Evolutionary conservation across 75 land plant species (phyloP), one percentile per base, ranked within the genome.

Genomic region (Picea glauca): DNA sequence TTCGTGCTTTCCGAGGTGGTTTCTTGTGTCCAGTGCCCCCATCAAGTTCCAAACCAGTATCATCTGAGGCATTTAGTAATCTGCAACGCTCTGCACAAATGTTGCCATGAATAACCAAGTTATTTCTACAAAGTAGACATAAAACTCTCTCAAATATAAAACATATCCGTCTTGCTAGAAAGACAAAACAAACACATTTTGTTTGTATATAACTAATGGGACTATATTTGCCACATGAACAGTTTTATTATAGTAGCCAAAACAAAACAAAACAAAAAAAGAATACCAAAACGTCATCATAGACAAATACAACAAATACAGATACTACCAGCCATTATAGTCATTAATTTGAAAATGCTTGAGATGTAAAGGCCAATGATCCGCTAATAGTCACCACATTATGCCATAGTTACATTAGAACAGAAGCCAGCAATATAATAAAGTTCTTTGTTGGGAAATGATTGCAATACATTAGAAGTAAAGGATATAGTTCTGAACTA

Each of bases 1-100:
- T 92, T 79, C 90, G 78, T 40, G 84, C 92, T 77, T 88, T 92
- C 46, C 87, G 84, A 73, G 85, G 88, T 79, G 88, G 90, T 76
- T 87, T 90, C 78, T 85, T 92, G 58, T 84, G 85, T 76, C 85
- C 85, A 80, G 78, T 65, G 76, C 87, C 85, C 23, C 90, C 84
- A 76, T 92, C 82, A 84, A 77, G 58, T 40, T 88, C 92, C 58
- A 79, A 23, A 60, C 77, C 38, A 46, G 63, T 67, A 58, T 90
- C 90, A 75, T 84, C 89, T 84, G 81, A 72, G 43, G 84, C 78
- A 72, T 21, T 83, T 65, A 85, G 33, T 15, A 84, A 83, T 84
- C 82, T 88, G 78, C 94, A 92, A 60, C 90, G 86, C 43, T 88
- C 94, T 92, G 83, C 82, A 80, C 63, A 60, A 58, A 78, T 33